These are phyloP conservation scores for Carex myosuroides DNA, from an alignment of 176 grass and related monocot genomes.

Conservation along the genomic window DNA sequence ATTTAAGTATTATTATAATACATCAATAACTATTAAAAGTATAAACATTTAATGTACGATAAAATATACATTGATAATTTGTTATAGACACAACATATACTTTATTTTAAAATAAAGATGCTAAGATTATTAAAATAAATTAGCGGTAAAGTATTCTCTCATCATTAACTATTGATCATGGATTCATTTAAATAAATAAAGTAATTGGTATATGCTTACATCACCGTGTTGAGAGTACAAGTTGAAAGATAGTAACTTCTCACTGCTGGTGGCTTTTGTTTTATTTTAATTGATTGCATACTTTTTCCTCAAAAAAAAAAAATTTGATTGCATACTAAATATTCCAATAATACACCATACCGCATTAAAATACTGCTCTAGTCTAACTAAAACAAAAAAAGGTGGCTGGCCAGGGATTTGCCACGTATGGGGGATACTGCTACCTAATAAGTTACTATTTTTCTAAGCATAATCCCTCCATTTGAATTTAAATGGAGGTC, in stretches of 20 bases:
- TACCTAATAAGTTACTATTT: neutral
- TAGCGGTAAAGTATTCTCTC: too few relatives aligned
- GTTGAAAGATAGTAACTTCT: too few relatives aligned
- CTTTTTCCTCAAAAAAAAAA: too few relatives aligned
- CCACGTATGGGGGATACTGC: neutral
- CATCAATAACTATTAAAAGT: too few relatives aligned
- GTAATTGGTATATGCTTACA: neutral
- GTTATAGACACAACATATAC: too few relatives aligned
- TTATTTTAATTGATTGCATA: neutral
- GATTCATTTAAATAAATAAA: neutral
- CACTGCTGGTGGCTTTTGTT: neutral
- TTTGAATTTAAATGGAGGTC: neutral
- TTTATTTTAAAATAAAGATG: too few relatives aligned
- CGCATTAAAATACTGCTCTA: neutral
- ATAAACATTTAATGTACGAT: too few relatives aligned
- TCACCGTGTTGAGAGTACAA: too few relatives aligned
- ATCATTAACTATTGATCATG: neutral
- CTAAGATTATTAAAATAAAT: too few relatives aligned
- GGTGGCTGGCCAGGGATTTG: neutral
- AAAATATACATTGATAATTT: too few relatives aligned
- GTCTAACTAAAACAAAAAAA: neutral
- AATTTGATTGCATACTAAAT: neutral
- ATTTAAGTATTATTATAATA: too few relatives aligned
- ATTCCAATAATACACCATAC: too few relatives aligned
- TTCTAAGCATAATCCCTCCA: neutral